Evolutionary conservation across 2,329 filamentous ascomycete genomes (phyloP), one percentile per base, ranked within the genome.

Genomic region (Leptographium procerum): DNA sequence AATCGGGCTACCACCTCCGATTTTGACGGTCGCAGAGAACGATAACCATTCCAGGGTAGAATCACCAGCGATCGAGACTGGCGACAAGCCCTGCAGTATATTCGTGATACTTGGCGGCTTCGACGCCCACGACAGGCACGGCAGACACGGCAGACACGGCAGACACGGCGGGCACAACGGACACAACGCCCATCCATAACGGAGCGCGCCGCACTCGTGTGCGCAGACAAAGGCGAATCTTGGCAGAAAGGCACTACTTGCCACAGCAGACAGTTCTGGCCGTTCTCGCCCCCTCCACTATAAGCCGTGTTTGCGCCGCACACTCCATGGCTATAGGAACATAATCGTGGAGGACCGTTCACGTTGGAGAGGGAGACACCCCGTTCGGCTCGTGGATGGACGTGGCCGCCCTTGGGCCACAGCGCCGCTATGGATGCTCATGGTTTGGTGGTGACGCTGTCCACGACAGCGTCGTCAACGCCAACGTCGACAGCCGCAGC

Each of bases 311-410:
- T n/a, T n/a, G 40, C 31, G 34, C 26, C 22, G 22, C 47, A 6
- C n/a, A 29, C 31, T 50, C 57, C 53, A 59, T 59, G 58, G 58
- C 58, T 24, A 51, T 36, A 33, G 51, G 33, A 28, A 50, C 50
- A 51, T 51, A 55, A 24, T 26, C 19, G 19, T 29, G n/a, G 33
- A 24, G 19, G 34, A 29, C 22, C 29, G n/a, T 28, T 52, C 28
- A 22, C 43, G 29, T 33, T n/a, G 36, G 54, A 45, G 52, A 28
- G 47, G 47, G 47, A 50, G 19, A 50, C 47, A 40, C 33, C 52
- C 28, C 19, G 19, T 40, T 52, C n/a, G 24, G 43, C 59, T 62
- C 55, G 64, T 62, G 60, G 60, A 64, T 54, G 58, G 56, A 55
- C 48, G 53, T 26, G 45, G 43, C 34, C 53, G 19, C n/a, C 33